Evolutionary conservation across 306 rosid species (phyloP).

Genomic region (Pyrus betulifolia): DNA sequence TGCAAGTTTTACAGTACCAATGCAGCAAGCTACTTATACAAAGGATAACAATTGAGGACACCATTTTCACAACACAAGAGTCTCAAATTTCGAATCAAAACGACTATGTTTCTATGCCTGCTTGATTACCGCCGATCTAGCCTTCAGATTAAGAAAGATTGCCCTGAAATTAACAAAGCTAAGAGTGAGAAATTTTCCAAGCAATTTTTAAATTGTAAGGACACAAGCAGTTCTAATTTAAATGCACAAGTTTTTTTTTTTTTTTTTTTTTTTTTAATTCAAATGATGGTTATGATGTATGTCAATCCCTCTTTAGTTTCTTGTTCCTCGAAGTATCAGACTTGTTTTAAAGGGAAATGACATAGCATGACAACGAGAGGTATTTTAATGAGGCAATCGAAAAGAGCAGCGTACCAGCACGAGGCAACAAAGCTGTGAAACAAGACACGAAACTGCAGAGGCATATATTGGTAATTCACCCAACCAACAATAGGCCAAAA

Average conservation of each 20-base stretch:
- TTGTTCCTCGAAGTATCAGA: too few relatives aligned
- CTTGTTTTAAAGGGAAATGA: not conserved
- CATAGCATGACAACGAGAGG: not conserved
- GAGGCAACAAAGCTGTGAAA: conserved; percentile 68
- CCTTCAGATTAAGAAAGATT: conserved; percentile 81
- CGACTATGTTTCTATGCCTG: conserved; percentile 30
- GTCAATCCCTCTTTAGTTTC: too few relatives aligned
- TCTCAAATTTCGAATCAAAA: not conserved
- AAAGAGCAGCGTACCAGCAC: conserved; percentile 56
- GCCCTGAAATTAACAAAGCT: conserved; percentile 50
- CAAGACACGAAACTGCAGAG: conserved; percentile 69
- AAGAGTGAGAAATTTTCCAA: not conserved
- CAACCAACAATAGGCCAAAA: conserved; percentile 92
- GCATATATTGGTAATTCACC: conserved; percentile 93
- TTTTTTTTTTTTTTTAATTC: too few relatives aligned
- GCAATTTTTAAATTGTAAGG: not conserved
- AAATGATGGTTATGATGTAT: too few relatives aligned
- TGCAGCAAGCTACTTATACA: not conserved
- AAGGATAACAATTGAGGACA: not conserved
- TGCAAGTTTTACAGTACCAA: not conserved
- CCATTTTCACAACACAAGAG: not conserved
- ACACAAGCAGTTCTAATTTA: too few relatives aligned
- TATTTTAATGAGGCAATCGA: not conserved
- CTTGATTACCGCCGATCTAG: conserved; percentile 62
- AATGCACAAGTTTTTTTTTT: too few relatives aligned